phyloP scores from a whole-genome alignment of 2,329 filamentous ascomycete genomes.

The Alternaria brassicicola region DNA sequence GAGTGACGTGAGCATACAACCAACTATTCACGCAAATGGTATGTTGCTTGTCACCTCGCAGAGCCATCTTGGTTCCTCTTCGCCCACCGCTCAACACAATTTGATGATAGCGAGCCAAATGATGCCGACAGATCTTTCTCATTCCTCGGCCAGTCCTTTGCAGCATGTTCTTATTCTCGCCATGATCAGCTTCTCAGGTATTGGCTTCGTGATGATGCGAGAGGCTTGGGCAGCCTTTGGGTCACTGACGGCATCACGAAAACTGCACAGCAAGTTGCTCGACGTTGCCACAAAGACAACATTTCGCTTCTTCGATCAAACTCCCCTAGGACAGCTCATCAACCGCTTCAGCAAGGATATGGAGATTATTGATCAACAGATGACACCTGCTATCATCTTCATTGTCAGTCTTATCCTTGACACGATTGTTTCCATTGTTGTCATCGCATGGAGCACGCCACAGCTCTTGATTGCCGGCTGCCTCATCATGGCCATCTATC shows the following conservation, averaged over 20 bases:
- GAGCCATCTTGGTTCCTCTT: not conserved
- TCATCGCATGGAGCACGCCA: not conserved
- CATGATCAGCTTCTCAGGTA: not conserved
- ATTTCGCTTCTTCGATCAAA: not conserved
- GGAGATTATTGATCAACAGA: not conserved
- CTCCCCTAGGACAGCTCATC: not conserved
- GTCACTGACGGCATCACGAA: not conserved
- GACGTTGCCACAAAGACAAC: not conserved
- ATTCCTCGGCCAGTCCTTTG: not conserved
- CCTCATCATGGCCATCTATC: not conserved
- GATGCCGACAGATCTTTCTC: not conserved
- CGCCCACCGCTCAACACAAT: not conserved
- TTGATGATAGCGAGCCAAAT: not conserved
- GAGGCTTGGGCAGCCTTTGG: slow-evolving; percentile 1
- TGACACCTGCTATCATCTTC: not conserved
- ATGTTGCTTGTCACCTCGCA: not conserved
- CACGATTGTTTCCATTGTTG: not conserved
- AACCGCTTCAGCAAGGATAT: slow-evolving; percentile 1
- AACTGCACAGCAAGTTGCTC: not conserved
- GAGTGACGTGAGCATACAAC: not conserved
- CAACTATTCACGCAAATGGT: not conserved
- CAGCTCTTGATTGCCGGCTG: not conserved
- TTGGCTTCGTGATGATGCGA: not conserved
- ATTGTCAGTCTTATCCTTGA: not conserved
- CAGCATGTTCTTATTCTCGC: not conserved